Evolutionary conservation across 2,329 filamentous ascomycete species (phyloP).

Genomic region (Xylariomycetidae sp.): DNA sequence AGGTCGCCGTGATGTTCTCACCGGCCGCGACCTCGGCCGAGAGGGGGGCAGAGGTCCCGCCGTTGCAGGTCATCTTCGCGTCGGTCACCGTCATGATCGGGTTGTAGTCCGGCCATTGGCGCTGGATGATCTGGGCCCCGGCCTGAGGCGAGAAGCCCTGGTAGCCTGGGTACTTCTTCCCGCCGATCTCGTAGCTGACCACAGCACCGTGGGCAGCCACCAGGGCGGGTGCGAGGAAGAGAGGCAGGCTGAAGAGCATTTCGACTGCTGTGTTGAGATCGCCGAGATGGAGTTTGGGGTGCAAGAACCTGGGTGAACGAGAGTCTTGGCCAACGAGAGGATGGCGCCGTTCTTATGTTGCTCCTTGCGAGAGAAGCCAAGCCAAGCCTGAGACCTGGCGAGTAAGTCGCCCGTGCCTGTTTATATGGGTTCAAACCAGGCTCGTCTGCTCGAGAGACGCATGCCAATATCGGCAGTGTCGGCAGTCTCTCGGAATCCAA

Average conservation of each 20-base stretch:
- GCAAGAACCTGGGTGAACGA: constrained; percentile 3
- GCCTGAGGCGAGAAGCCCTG: constrained; percentile 43
- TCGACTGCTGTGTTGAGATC: constrained; percentile 4
- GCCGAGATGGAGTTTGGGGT: background rate
- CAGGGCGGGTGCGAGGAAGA: constrained; percentile 23
- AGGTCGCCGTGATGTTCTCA: constrained; percentile 40
- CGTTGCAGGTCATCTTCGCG: constrained; percentile 49
- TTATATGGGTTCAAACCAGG: too few relatives aligned
- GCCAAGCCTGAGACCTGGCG: too few relatives aligned
- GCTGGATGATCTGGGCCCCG: constrained; percentile 46
- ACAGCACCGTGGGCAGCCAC: constrained; percentile 32
- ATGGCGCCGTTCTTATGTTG: too few relatives aligned
- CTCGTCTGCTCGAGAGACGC: too few relatives aligned
- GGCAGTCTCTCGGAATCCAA: too few relatives aligned
- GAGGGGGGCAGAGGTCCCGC: constrained; percentile 40
- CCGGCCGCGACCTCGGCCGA: constrained; percentile 42
- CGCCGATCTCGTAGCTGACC: constrained; percentile 41
- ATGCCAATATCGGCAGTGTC: too few relatives aligned
- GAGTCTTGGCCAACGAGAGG: constrained; percentile 9
- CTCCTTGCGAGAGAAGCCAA: too few relatives aligned
- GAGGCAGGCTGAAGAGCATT: constrained; percentile 20
- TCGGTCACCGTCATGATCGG: constrained; percentile 43
- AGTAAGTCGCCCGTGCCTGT: too few relatives aligned
- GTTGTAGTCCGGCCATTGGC: constrained; percentile 53
- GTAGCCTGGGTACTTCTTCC: constrained; percentile 37